phyloP scores from a whole-genome alignment of 2,329 filamentous ascomycete genomes.

The Neodidymelliopsis sp. region DNA sequence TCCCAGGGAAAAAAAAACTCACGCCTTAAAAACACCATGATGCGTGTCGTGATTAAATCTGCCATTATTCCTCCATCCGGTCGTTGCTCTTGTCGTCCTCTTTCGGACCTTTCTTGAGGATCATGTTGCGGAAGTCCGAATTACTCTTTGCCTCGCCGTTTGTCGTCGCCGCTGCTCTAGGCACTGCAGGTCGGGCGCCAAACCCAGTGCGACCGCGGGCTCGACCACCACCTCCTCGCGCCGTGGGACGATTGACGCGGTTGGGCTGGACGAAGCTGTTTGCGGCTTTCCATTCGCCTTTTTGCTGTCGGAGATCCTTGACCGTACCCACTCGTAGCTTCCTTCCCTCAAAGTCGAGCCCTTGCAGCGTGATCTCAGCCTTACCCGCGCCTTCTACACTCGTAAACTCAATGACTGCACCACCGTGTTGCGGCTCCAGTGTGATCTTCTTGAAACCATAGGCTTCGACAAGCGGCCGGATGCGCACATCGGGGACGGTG shows the following conservation, averaged over 20 bases:
- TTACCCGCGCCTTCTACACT: constrained; percentile 75
- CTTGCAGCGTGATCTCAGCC: constrained; percentile 61
- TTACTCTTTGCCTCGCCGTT: constrained; percentile 59
- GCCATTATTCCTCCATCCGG: constrained; percentile 36
- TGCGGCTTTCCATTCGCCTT: constrained; percentile 49
- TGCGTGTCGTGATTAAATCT: constrained; percentile 20
- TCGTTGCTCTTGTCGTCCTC: constrained; percentile 27
- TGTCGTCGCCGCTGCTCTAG: constrained; percentile 20
- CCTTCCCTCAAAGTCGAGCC: constrained; percentile 49
- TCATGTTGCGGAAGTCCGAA: constrained; percentile 64
- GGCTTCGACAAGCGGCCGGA: constrained; percentile 75
- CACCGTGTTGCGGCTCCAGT: constrained; percentile 81
- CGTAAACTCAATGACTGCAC: constrained; percentile 84
- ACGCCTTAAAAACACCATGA: constrained; percentile 5
- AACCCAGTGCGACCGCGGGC: constrained; percentile 39
- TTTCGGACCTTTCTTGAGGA: constrained; percentile 52
- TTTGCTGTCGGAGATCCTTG: constrained; percentile 54
- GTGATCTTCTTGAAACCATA: constrained; percentile 79
- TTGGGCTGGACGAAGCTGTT: constrained; percentile 41
- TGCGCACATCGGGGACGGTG: constrained; percentile 86
- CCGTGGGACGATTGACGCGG: constrained; percentile 38
- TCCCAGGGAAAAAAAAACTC: not conserved
- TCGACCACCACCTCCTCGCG: constrained; percentile 36
- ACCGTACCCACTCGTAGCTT: constrained; percentile 59
- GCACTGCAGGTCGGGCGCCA: constrained; percentile 38